Base-by-base conservation (phyloP, 2,329 filamentous ascomycete species). In the Cordyceps militaris region DNA sequence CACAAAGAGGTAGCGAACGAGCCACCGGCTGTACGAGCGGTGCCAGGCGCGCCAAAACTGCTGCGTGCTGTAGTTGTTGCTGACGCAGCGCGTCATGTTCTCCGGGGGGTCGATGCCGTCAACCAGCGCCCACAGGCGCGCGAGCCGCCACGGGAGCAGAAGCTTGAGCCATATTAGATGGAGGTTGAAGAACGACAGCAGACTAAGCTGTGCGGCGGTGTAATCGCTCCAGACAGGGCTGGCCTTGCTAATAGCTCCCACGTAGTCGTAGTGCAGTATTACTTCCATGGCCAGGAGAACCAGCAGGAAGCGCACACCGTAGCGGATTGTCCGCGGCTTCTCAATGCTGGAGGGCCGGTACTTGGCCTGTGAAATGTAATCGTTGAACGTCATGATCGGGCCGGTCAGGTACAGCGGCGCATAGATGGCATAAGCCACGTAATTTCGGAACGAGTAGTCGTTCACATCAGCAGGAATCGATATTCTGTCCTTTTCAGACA, bases 121-220 rank as follows among this genome's bases (percentile, higher is more conserved):
- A 16, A 92, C 69, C 4, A 99, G 81, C 0, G 90, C 81, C 94
- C 94, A 99, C n/a, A 99, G 84, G 4, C 95, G 89, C 82, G 97
- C 97, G 71, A 97, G 87, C n/a, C 94, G 88, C 92, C 93, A 99
- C 1, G 94, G 94, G 8, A 99, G 84, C 4, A 99, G 84, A 1
- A 99, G 84, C 71, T 99, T 99, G 48, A 99, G 81, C 95, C 95
- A 99, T 71, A 99, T 95, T 69, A 97, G 85, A 74, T 96, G 90
- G 13, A 99, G 85, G 72, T 97, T 97, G 78, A 97, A 95, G 76
- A 88, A 97, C 38, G 91, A 94, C 13, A 99, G 81, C 76, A 99
- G 85, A 67, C 85, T 88, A 44, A 99, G 83, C 70, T 99, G 91
- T 46, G 89, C 86, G 0, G 94, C 86, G 0, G 91, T 89, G 75